A percentile compares a stretch with the other conserved stretches of the same genome.
Conservation (phyloP, 73 alveolate genomes). For the Paramecium caudatum region DNA sequence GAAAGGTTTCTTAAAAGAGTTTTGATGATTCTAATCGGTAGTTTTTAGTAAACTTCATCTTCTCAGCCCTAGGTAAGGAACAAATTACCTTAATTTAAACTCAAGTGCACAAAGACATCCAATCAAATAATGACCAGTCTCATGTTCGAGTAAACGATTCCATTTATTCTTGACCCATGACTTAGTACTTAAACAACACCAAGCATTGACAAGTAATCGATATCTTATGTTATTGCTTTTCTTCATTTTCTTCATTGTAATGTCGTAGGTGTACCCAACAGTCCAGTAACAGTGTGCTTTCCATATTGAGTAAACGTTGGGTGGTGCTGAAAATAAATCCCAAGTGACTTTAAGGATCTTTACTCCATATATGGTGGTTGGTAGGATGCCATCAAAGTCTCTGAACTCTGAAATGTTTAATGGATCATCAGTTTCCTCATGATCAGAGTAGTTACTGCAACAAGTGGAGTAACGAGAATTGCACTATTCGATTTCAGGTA, state of each 20-base stretch:
- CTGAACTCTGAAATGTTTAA: background rate
- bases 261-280: constrained; percentile 58
- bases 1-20: constrained; percentile 47
- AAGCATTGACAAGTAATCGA: constrained; percentile 14
- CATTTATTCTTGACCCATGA: constrained; percentile 74
- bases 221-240: constrained; percentile 23
- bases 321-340: constrained; percentile 60
- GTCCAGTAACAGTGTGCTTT: constrained; percentile 65
- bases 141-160: constrained; percentile 73
- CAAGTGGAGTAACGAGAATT: constrained; percentile 61
- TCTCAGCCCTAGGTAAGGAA: constrained; percentile 8
- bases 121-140: constrained; percentile 74
- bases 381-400: background rate
- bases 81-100: constrained; percentile 56
- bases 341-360: constrained; percentile 38
- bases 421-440: constrained; percentile 14
- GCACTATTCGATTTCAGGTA: constrained; percentile 13
- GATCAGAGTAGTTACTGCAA: constrained; percentile 46
- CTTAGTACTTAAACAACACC: constrained; percentile 33
- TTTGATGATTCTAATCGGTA: constrained; percentile 55
- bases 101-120: constrained; percentile 76
- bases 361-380: background rate
- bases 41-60: constrained; percentile 34
- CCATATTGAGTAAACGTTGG: constrained; percentile 24
- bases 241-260: constrained; percentile 54